These are phyloP conservation scores for Oryza brachyantha DNA, from an alignment of 176 grass and related monocot species.

Conservation along the genomic window DNA sequence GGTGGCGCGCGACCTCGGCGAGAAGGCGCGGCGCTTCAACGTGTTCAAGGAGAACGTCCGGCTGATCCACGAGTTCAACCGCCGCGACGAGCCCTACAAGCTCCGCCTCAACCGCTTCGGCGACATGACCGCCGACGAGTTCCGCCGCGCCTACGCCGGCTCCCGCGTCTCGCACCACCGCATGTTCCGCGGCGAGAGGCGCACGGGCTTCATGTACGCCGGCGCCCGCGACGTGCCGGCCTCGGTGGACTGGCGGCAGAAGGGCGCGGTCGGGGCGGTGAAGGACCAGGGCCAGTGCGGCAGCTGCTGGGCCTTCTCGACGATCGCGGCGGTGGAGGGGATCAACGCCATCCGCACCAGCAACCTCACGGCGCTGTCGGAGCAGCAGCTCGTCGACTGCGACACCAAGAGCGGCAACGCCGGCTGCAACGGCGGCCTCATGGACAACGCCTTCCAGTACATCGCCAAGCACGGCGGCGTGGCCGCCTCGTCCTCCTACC, in stretches of 20 bases:
- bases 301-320: slow-evolving; percentile 75
- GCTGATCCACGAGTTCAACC: slow-evolving; percentile 77
- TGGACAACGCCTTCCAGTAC: slow-evolving; percentile 69
- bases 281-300: slow-evolving; percentile 90
- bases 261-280: slow-evolving; percentile 54
- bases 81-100: slow-evolving; percentile 72
- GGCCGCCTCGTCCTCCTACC: slow-evolving; percentile 34
- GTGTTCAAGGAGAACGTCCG: slow-evolving; percentile 68
- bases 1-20: slow-evolving; percentile 50
- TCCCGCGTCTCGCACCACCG: slow-evolving; percentile 58
- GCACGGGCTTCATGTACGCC: slow-evolving; percentile 39
- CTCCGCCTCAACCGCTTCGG: slow-evolving; percentile 75
- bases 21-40: slow-evolving; percentile 68
- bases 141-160: slow-evolving; percentile 47
- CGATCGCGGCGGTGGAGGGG: slow-evolving; percentile 57
- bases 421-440: slow-evolving; percentile 61
- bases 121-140: slow-evolving; percentile 83
- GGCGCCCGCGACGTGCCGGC: slow-evolving; percentile 17
- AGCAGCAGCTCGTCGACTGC: slow-evolving; percentile 77
- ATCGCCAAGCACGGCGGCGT: slow-evolving; percentile 54
- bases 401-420: slow-evolving; percentile 45
- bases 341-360: slow-evolving; percentile 62
- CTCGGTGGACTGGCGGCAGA: slow-evolving; percentile 67
- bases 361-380: slow-evolving; percentile 51
- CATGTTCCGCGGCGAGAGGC: slow-evolving; percentile 33